Conservation (phyloP, 768 basidiomycete genomes). For the Pisolithus orientalis region DNA sequence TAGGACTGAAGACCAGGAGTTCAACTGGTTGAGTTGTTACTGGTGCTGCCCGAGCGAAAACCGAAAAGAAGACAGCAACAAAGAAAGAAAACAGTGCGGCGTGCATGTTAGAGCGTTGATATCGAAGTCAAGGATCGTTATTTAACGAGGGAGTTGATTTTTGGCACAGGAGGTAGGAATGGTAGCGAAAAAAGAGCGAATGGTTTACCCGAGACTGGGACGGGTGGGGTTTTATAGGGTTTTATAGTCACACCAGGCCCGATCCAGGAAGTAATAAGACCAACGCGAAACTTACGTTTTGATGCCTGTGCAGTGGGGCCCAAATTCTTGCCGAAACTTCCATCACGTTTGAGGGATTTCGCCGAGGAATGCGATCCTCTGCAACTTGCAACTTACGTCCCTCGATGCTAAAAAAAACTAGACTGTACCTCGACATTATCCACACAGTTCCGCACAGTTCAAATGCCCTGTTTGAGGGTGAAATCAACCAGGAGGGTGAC, state of each 20-base stretch:
- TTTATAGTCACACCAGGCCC: too few species aligned
- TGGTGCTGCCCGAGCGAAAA: conserved; percentile 24
- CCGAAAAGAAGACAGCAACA: conserved; percentile 25
- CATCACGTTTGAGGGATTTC: too few species aligned
- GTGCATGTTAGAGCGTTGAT: conserved; percentile 15
- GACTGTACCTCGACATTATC: too few species aligned
- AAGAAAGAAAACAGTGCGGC: conserved; percentile 18
- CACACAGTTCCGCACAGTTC: too few species aligned
- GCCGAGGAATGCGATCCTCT: too few species aligned
- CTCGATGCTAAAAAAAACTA: too few species aligned
- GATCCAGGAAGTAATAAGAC: too few species aligned
- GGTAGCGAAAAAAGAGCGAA: not conserved
- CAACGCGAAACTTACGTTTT: too few species aligned
- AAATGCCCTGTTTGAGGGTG: too few species aligned
- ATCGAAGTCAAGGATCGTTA: conserved; percentile 5
- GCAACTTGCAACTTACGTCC: too few species aligned
- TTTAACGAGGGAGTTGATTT: conserved; percentile 12
- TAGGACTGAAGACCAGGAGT: conserved; percentile 35
- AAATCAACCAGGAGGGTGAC: not conserved
- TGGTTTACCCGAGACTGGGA: not conserved
- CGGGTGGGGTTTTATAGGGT: not conserved
- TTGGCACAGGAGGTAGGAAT: conserved; percentile 1
- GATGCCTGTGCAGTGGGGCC: too few species aligned
- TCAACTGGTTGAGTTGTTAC: conserved; percentile 16
- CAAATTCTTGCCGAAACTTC: too few species aligned